Evolutionary conservation across 1,139 yeast genomes (phyloP), one percentile per base, ranked within the genome.

Genomic region (Hyphopichia fennica): DNA sequence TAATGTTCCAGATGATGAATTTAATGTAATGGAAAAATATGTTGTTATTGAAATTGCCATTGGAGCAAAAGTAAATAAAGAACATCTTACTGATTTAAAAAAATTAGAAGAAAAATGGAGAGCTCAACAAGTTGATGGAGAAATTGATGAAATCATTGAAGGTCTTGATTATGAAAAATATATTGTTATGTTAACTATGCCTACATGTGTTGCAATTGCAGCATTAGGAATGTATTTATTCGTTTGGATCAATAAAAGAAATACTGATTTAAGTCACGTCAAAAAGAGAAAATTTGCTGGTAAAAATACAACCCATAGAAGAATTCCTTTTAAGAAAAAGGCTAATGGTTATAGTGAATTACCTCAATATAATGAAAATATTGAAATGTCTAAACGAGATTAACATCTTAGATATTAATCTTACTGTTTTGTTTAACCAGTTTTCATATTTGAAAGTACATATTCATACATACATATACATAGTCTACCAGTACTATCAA

Each of bases 111-210:
- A 68, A 43, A 70, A 63, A 45, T 62, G 60, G 43, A 61, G 57
- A 34, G 52, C 57, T 41, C 51, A 67, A 41, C 60, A 60, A 33
- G 54, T 64, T 40, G 72, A 75, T 47, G 79, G 77, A 49, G 81
- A 78, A 42, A 58, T 72, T 15, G 33, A 32, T 11, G 41, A 34
- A 18, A 37, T 39, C 23, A 87, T 83, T 39, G 81, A 83, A 41
- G 76, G 76, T 1, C 67, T 77, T 44, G 82, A 81, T 49, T 80
- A 81, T 47, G 86, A 84, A 56, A 84, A 84, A 55, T 84, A 86
- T 55, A 72, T 83, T 50, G 77, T 81, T 37, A 69, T 87, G 54
- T 65, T 81, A 66, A 70, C 86, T 8, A 75, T 87, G 58, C 96
- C 96, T n/a, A 77, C 87, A 0, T 71, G 77, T 43, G 88, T 86